Evolutionary conservation across 2,329 filamentous ascomycete genomes (phyloP), one percentile per base, ranked within the genome.

Genomic region (Fusarium aywerte): DNA sequence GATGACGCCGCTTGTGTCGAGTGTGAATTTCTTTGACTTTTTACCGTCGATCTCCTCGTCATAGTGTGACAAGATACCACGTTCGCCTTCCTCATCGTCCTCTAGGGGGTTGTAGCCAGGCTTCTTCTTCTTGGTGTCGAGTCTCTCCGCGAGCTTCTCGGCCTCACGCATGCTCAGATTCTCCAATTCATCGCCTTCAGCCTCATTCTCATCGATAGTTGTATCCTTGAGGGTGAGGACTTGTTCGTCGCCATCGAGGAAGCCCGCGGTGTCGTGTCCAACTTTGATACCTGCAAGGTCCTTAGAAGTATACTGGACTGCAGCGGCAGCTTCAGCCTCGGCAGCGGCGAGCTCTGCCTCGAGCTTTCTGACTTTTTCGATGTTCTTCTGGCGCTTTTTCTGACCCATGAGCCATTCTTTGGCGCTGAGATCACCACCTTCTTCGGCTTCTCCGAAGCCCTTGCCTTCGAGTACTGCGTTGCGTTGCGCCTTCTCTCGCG

Each of bases 21-120:
- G 82, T 0, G 92, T 97, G 73, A 99, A 99, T 23, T 87, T 86
- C 76, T 96, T 97, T 56, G 85, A 83, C 80, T 96, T 96, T 80
- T 97, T 97, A 55, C 93, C 93, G 33, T 91, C 87, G 52, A 97
- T 96, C 74, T 97, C 95, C 67, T 98, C 96, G 72, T 98, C 96
- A 75, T 99, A 99, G 71, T 99, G 95, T 15, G 92, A 88, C 39
- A 99, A 81, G 23, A 99, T 89, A 7, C 86, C 85, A 18, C 85
- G 85, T 58, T 89, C 83, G 13, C 86, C 90, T 23, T 85, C 85
- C 27, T 89, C 85, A 42, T 91, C 90, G 32, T 90, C 82, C 67
- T 92, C 82, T 63, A 92, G 90, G 0, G 95, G 94, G 72, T 99
- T 92, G 77, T 99, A 99, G 2, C 89, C 89, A 1, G 91, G 90